Conservation (phyloP, 495 filamentous ascomycete genomes). For the Beverwykella pulmonaria region DNA sequence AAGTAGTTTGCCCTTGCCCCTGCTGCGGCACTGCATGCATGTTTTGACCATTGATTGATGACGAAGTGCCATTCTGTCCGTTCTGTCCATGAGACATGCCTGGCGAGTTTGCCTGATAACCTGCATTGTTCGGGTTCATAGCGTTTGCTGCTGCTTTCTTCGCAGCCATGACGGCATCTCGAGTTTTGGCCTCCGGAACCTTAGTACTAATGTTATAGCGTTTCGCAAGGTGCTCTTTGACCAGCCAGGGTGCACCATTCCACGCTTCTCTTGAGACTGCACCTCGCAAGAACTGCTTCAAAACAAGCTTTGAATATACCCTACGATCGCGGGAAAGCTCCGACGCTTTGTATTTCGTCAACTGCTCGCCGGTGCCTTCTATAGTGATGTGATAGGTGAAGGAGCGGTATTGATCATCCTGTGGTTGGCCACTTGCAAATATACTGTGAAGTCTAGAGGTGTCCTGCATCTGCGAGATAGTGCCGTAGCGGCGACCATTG, state of each 20-base stretch:
- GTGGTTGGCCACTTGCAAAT: slow-evolving; percentile 2
- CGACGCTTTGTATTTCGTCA: slow-evolving; percentile 24
- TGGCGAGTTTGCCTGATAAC: neutral
- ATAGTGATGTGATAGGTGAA: slow-evolving; percentile 29
- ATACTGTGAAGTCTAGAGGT: slow-evolving; percentile 25
- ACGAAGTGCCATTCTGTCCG: neutral
- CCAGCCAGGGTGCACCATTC: slow-evolving; percentile 93
- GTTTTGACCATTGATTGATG: neutral
- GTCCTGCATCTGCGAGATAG: slow-evolving; percentile 65
- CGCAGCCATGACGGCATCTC: slow-evolving; percentile 45
- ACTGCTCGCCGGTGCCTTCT: slow-evolving; percentile 20
- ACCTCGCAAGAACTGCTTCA: slow-evolving; percentile 93
- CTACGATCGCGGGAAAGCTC: slow-evolving; percentile 79
- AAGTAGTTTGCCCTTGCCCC: slow-evolving; percentile 57
- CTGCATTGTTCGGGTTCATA: neutral
- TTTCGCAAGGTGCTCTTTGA: slow-evolving; percentile 82
- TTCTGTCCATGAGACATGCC: slow-evolving; percentile 4
- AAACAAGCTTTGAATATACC: slow-evolving; percentile 91
- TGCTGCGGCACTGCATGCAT: neutral
- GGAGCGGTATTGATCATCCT: slow-evolving; percentile 22
- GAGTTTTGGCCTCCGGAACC: slow-evolving; percentile 58
- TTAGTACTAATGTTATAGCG: slow-evolving; percentile 81
- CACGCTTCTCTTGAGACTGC: slow-evolving; percentile 88
- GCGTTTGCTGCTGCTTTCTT: slow-evolving; percentile 21
- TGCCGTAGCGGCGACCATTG: slow-evolving; percentile 71